A percentile compares a stretch with the other conserved stretches of the same genome.
Conservation (phyloP, 148 eudicot species). For the Tetragonia tetragonoides region DNA sequence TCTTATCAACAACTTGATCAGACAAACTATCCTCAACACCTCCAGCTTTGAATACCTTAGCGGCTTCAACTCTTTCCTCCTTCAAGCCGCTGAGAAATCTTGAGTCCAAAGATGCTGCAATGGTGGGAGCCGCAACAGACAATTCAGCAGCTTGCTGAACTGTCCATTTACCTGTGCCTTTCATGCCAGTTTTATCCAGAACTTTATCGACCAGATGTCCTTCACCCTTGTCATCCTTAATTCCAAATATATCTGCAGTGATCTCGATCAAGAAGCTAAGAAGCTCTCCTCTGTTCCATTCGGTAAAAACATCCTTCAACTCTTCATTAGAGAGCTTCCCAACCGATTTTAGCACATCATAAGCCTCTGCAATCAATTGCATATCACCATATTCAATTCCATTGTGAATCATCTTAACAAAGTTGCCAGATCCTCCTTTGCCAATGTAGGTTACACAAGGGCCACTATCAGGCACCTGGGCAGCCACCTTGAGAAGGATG, state of each 20-base stretch:
- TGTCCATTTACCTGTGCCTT: constrained; percentile 95
- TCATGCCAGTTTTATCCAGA: constrained; percentile 91
- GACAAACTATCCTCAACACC: constrained; percentile 48
- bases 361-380: constrained; percentile 91
- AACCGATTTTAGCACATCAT: constrained; percentile 75
- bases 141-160: constrained; percentile 95
- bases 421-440: constrained; percentile 83
- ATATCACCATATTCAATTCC: constrained; percentile 93
- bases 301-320: constrained; percentile 64
- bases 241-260: constrained; percentile 78
- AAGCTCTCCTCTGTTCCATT: constrained; percentile 93
- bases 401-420: constrained; percentile 85
- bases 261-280: constrained; percentile 82
- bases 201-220: constrained; percentile 84
- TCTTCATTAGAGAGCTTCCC: constrained; percentile 93
- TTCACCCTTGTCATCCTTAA: constrained; percentile 79
- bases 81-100: constrained; percentile 84
- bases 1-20: constrained; percentile 71
- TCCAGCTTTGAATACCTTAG: constrained; percentile 63
- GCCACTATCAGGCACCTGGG: constrained; percentile 87
- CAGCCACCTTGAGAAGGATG: constrained; percentile 82
- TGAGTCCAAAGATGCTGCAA: constrained; percentile 82
- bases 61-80: constrained; percentile 78
- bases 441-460: constrained; percentile 94
- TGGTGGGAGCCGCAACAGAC: constrained; percentile 83